These are phyloP conservation scores for Wickerhamiella dianesei DNA, from an alignment of 805 yeast genomes.

Conservation along the genomic window DNA sequence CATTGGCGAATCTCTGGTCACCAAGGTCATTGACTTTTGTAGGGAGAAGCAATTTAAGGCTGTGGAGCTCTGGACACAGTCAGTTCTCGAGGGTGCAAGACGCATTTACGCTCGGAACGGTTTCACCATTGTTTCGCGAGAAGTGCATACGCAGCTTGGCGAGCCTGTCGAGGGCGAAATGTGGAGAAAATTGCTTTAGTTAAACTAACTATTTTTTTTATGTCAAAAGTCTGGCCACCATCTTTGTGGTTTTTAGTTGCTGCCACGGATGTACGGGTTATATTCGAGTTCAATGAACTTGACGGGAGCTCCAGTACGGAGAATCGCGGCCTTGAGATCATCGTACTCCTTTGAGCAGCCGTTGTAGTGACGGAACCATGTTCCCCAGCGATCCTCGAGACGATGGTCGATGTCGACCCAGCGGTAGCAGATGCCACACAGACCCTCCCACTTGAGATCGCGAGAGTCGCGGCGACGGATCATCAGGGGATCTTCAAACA, in stretches of 20 bases:
- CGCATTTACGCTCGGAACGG: slow-evolving; percentile 2
- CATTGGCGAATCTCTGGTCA: slow-evolving; percentile 2
- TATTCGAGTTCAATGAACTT: slow-evolving; percentile 15
- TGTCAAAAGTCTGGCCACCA: no score
- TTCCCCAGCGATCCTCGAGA: slow-evolving; percentile 16
- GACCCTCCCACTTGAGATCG: slow-evolving; percentile 18
- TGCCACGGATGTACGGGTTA: slow-evolving; percentile 3
- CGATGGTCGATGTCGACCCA: slow-evolving; percentile 20
- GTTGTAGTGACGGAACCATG: slow-evolving; percentile 20
- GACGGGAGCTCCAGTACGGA: slow-evolving; percentile 17
- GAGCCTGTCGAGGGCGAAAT: slow-evolving; percentile 6
- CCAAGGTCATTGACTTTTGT: slow-evolving; percentile 3
- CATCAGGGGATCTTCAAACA: slow-evolving; percentile 19
- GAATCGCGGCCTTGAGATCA: slow-evolving; percentile 14
- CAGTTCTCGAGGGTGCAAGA: slow-evolving; percentile 1
- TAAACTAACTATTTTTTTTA: no score
- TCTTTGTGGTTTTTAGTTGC: background rate
- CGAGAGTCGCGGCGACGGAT: slow-evolving; percentile 15
- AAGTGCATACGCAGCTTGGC: slow-evolving; percentile 2
- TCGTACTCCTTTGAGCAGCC: slow-evolving; percentile 19
- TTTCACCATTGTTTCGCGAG: background rate
- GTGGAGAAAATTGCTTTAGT: slow-evolving; percentile 3
- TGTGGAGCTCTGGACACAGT: slow-evolving; percentile 6
- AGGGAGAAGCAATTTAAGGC: background rate
- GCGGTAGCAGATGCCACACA: slow-evolving; percentile 20